Percentiles rank a stretch among this genome's conserved stretches.
Conservation (phyloP, 352 stramenopile genomes). For the Globisporangium nunn region DNA sequence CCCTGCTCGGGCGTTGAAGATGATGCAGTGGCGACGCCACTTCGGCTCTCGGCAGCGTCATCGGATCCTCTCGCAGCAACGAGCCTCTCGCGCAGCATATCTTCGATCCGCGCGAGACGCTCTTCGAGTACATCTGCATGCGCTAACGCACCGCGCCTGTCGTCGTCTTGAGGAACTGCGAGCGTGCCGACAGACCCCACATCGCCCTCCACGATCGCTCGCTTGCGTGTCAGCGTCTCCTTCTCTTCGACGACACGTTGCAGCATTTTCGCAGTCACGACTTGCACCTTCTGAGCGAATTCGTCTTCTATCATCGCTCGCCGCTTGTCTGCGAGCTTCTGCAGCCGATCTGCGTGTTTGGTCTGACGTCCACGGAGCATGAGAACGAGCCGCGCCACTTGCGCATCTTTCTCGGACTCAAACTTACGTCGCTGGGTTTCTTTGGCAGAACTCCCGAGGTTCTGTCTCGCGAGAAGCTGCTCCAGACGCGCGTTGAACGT, state of each 20-base stretch:
- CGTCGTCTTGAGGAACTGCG: not conserved
- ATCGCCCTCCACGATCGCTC: conserved; percentile 14
- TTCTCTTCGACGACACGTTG: conserved; percentile 48
- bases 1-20: not conserved
- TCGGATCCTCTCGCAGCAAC: not conserved
- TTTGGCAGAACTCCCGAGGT: conserved; percentile 7
- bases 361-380: conserved; percentile 37
- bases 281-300: conserved; percentile 35
- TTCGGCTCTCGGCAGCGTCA: not conserved
- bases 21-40: not conserved
- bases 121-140: conserved; percentile 6
- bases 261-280: conserved; percentile 39
- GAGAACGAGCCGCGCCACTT: conserved; percentile 34
- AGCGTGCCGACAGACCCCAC: not conserved
- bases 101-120: conserved; percentile 17
- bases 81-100: conserved; percentile 9
- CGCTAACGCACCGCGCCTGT: not conserved
- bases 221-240: conserved; percentile 31
- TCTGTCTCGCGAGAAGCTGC: not conserved
- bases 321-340: conserved; percentile 16
- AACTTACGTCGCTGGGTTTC: conserved; percentile 5
- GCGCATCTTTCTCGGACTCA: conserved; percentile 26
- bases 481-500: conserved; percentile 16
- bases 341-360: conserved; percentile 20
- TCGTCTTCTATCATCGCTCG: conserved; percentile 38